Evolutionary conservation across 2,329 filamentous ascomycete genomes (phyloP), one percentile per base, ranked within the genome.

Genomic region (Paecilomyces fulvus): DNA sequence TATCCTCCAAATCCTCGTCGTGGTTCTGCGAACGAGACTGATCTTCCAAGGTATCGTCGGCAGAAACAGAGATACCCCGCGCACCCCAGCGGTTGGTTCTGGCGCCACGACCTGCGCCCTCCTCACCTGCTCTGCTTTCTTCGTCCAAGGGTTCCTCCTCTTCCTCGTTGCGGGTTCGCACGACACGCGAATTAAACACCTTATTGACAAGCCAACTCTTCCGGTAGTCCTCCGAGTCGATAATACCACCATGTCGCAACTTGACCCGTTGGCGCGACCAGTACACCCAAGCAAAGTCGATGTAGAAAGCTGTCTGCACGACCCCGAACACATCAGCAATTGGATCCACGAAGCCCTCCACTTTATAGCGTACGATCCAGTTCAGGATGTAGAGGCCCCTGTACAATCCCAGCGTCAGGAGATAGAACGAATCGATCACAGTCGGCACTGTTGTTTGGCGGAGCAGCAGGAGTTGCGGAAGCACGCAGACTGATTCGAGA

Each of bases 231-330:
- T 96, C 92, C 3, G 87, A 87, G 68, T 97, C 92, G 12, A 97
- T 90, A 17, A 96, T 80, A 6, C 90, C 90, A 49, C 92, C 92
- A 62, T 84, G 86, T 59, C 92, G 83, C 14, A 97, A 85, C 85
- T 96, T 96, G 67, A 97, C 91, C 56, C 92, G 84, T 77, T 96
- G 92, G 61, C 92, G 83, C 10, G 88, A 89, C 77, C 89, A 96
- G 79, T 97, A 97, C 1, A 97, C 91, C 91, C 92, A 96, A 33
- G 90, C 91, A 70, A 97, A 97, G 74, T 97, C 92, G 64, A 92
- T 71, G 73, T 96, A 96, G 49, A 96, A 83, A 1, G 88, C 85
- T 0, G 91, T 96, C 76, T 97, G 92, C 25, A 97, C 79, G 58
- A 95, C 77, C 56, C 92, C 92, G 66, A 95, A 96, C 59, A 95